These are phyloP conservation scores for Borovskyia barvae DNA, from an alignment of 208 protist genomes.

Conservation along the genomic window DNA sequence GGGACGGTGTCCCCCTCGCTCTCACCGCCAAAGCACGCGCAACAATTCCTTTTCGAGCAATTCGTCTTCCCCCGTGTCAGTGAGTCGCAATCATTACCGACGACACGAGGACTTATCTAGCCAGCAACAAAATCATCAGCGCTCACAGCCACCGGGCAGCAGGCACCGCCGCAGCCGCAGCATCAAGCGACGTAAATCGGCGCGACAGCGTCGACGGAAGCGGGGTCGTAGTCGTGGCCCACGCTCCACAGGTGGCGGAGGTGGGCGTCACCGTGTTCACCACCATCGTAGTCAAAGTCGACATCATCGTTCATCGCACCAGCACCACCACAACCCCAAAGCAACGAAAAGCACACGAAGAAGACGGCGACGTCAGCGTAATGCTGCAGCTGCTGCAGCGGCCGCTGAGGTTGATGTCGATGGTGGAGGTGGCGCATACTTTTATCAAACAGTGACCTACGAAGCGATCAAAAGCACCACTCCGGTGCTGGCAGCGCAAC, in stretches of 20 bases:
- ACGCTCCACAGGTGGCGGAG: conserved; percentile 24
- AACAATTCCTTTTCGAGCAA: not conserved
- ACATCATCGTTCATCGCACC: conserved; percentile 14
- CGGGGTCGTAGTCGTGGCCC: conserved; percentile 27
- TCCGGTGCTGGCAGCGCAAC: conserved; percentile 25
- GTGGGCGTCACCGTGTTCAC: conserved; percentile 25
- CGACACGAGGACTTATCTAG: not conserved
- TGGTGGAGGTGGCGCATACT: conserved; percentile 1
- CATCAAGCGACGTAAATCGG: conserved; percentile 23
- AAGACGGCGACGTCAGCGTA: conserved; percentile 35
- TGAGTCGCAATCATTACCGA: conserved; percentile 7
- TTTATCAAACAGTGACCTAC: conserved; percentile 66
- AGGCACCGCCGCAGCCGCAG: conserved; percentile 27
- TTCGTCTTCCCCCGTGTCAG: not conserved
- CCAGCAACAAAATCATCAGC: conserved; percentile 1
- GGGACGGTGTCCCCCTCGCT: no score
- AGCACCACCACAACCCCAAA: conserved; percentile 32
- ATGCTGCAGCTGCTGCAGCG: conserved; percentile 19
- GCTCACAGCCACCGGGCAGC: conserved; percentile 6
- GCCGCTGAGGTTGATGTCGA: not conserved
- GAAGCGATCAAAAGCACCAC: conserved; percentile 60
- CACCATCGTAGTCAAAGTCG: conserved; percentile 25
- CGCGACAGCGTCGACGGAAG: conserved; percentile 24
- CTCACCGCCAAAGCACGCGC: not conserved
- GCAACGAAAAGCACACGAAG: conserved; percentile 42